These are phyloP conservation scores for Yamadazyma nakazawae DNA, from an alignment of 805 yeast species.

Conservation along the genomic window DNA sequence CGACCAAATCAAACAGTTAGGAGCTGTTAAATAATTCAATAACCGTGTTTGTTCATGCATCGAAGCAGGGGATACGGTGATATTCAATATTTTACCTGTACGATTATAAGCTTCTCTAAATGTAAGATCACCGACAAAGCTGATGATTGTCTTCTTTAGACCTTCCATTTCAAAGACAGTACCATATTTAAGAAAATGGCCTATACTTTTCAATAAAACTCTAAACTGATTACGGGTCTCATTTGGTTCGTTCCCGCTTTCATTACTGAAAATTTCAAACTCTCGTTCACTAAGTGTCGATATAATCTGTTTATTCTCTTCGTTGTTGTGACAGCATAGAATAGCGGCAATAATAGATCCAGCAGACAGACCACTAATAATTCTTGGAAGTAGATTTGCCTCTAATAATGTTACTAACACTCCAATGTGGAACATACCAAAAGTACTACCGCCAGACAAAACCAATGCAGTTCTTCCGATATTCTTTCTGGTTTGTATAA, in stretches of 20 bases:
- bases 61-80: constrained; percentile 90
- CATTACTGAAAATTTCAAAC: constrained; percentile 42
- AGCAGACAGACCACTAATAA: constrained; percentile 91
- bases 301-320: constrained; percentile 60
- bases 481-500: constrained; percentile 83
- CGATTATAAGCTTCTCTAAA: constrained; percentile 93
- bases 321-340: constrained; percentile 73
- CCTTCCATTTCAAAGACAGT: constrained; percentile 82
- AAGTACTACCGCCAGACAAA: constrained; percentile 94
- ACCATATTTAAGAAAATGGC: constrained; percentile 73
- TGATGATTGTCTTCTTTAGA: constrained; percentile 68
- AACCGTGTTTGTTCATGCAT: constrained; percentile 87
- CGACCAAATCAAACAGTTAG: constrained; percentile 79
- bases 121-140: constrained; percentile 82
- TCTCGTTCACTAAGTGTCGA: constrained; percentile 57
- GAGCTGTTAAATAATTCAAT: constrained; percentile 75
- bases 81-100: constrained; percentile 88
- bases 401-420: constrained; percentile 78
- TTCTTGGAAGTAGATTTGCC: constrained; percentile 72
- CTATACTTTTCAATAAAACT: constrained; percentile 38
- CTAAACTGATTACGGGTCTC: constrained; percentile 42
- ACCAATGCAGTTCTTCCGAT: constrained; percentile 93
- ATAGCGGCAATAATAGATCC: constrained; percentile 94
- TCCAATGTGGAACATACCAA: constrained; percentile 91
- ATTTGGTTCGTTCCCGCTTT: not conserved